Conservation (phyloP, 2,329 filamentous ascomycete species). For the Sporothrix euskadiensis region DNA sequence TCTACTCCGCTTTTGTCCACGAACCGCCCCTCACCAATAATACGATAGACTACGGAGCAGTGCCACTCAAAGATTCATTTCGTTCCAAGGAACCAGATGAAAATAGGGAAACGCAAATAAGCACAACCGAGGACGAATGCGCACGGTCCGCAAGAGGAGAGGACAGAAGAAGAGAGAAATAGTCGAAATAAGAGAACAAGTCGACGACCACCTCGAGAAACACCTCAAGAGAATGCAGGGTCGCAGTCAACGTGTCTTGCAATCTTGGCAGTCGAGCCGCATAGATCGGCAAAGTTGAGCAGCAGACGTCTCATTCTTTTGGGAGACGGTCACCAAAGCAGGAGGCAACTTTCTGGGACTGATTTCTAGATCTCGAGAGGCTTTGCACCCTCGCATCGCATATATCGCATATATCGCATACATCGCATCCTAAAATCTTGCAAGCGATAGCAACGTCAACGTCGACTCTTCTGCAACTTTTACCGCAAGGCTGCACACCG, state of each 20-base stretch:
- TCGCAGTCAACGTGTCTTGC: not conserved
- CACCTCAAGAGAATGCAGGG: slow-evolving; percentile 15
- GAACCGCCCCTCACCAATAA: not conserved
- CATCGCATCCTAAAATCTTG: not conserved
- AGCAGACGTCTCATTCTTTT: not conserved
- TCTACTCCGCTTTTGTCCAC: not conserved
- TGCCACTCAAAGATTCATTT: not conserved
- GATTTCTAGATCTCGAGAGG: not conserved
- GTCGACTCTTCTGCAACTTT: not conserved
- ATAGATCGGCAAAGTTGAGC: slow-evolving; percentile 20
- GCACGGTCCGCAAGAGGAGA: not conserved
- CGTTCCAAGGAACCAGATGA: not conserved
- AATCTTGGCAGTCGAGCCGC: slow-evolving; percentile 16
- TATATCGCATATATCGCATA: too few relatives aligned
- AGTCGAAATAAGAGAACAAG: not conserved
- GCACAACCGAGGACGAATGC: not conserved
- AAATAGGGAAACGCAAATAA: not conserved
- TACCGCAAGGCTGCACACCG: not conserved
- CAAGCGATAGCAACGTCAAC: not conserved
- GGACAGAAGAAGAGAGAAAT: not conserved
- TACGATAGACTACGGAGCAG: not conserved
- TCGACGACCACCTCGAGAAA: not conserved
- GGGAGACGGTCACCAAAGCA: not conserved
- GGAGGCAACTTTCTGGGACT: not conserved
- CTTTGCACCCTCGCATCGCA: not conserved